phyloP scores from a whole-genome alignment of 441 rosid genomes.

The Euphorbia corollata region DNA sequence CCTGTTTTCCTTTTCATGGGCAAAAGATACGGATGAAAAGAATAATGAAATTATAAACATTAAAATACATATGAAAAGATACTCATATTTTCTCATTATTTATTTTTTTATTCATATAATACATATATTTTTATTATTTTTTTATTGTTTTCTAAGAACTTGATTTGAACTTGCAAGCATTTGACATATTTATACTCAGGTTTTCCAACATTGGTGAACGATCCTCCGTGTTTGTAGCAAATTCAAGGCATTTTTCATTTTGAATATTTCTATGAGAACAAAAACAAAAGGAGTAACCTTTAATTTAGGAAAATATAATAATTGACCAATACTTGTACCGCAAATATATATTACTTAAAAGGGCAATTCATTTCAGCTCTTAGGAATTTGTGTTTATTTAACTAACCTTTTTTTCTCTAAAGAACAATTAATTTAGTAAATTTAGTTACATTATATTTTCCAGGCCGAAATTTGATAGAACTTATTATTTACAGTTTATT shows the following conservation, averaged over 20 bases:
- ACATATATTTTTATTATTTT: background rate
- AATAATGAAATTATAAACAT: constrained; percentile 12
- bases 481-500: no score
- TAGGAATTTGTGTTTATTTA: background rate
- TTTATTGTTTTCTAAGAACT: background rate
- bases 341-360: background rate
- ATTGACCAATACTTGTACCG: background rate
- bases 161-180: background rate
- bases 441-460: background rate
- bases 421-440: background rate
- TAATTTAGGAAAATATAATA: background rate
- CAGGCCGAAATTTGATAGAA: background rate
- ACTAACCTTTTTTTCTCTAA: background rate
- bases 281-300: background rate
- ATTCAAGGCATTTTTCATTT: background rate
- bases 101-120: background rate
- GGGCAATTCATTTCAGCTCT: background rate
- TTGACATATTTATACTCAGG: background rate
- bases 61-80: constrained; percentile 2
- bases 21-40: background rate
- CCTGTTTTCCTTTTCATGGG: constrained; percentile 5
- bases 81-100: constrained; percentile 15
- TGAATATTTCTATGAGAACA: background rate
- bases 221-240: constrained; percentile 12
- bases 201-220: background rate